These are phyloP conservation scores for Ascoidea rubescens DNA, from an alignment of 805 yeast genomes.

Conservation along the genomic window DNA sequence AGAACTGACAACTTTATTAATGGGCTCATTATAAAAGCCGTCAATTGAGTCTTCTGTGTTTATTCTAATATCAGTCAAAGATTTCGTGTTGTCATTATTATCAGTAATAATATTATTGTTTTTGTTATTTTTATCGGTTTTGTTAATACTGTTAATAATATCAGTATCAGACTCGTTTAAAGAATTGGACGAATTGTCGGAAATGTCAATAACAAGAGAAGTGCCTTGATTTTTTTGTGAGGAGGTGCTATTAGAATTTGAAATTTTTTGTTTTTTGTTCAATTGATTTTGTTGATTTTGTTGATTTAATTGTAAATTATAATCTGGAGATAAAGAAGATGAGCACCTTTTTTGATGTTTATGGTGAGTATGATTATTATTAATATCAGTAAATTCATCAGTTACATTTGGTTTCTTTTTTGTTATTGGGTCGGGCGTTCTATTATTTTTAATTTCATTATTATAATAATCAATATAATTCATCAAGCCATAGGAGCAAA, in stretches of 20 bases:
- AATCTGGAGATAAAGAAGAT: no score
- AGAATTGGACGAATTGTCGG: neutral
- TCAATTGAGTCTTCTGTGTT: no score
- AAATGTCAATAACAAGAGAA: neutral
- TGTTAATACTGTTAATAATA: neutral
- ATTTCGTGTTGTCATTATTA: no score
- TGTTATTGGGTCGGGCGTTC: constrained; percentile 41
- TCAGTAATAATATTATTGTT: neutral
- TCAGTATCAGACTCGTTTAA: neutral
- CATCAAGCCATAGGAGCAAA: constrained; percentile 44
- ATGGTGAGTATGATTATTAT: neutral
- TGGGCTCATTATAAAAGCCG: no score
- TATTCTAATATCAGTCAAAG: no score
- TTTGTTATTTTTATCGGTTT: neutral
- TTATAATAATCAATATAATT: constrained; percentile 42
- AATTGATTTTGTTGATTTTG: no score
- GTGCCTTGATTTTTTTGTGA: no score
- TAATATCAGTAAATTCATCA: neutral
- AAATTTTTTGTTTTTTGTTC: neutral
- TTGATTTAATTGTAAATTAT: neutral
- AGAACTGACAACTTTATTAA: constrained; percentile 10
- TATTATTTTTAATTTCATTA: constrained; percentile 20
- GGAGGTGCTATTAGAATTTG: neutral
- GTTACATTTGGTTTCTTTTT: constrained; percentile 27
- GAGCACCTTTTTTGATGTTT: no score